Evolutionary conservation across 2,329 filamentous ascomycete species (phyloP), one percentile per base, ranked within the genome.

Genomic region (Phialemonium atrogriseum): DNA sequence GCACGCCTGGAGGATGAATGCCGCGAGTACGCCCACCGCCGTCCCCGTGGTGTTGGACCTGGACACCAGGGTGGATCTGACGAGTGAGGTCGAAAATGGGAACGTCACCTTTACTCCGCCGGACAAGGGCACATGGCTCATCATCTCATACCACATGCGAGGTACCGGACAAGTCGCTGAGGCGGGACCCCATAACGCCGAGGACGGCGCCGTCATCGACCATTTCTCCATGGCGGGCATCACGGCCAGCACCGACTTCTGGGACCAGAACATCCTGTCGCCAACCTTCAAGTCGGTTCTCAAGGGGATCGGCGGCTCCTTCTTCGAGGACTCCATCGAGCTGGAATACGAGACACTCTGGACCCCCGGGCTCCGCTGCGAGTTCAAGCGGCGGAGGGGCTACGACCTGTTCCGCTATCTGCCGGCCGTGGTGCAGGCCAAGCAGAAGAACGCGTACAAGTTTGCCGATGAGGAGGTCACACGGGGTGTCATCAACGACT

Each of bases 301-400:
- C 10, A 27, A 34, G 5, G 13, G 28, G 5, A 38, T 38, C 13
- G 32, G 32, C 5, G 36, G 36, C 11, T 33, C 36, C 17, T 38
- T 28, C 32, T 38, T 38, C 19, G 36, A 38, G 36, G 36, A 38
- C 21, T 38, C 36, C 12, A 34, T 38, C 24, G 36, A 38, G 21
- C 33, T 38, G 18, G 32, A 35, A 24, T 34, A 35, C 28, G 35
- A 24, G 23, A 38, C 36, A 4, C 18, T 35, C 13, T 38, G 36
- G 36, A 28, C 36, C 10, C 28, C 27, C 10, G 13, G 22, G n/a
- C 16, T 38, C 10, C 23, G 32, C 4, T 13, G 15, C 10, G 32
- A 35, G 28, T 38, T 38, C 32, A 34, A 35, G 32, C 13, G 19
- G 7, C 28, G 24, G 19, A 27, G 24, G 19, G 36, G 36, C 20